Base-by-base conservation (phyloP, 2,329 filamentous ascomycete species). In the Fusarium lateritium region DNA sequence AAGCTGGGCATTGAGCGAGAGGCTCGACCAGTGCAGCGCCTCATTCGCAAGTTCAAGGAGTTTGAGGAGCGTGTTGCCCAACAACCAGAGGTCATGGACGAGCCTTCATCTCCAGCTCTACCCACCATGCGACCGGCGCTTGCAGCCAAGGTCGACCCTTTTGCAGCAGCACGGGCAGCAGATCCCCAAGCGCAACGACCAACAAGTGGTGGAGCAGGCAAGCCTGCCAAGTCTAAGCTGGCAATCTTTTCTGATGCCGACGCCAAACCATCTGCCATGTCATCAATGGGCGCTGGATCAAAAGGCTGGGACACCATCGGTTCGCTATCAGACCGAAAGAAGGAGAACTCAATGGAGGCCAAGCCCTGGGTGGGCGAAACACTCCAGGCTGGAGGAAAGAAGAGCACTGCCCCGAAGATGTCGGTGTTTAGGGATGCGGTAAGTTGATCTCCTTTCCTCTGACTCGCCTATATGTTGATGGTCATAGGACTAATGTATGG, bases 361-460 rank as follows among this genome's bases (percentile, higher is more conserved):
- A 94, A 92, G 77, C 94, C 95, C 21, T 98, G 94, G 96, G 92
- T 85, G 13, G 96, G 96, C 26, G 94, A 98, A 83, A 98, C 92
- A 40, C 81, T 99, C 72, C 93, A 95, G 79, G 92, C 89, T 4
- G 94, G 92, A 42, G 95, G 94, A 74, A 96, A 93, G 83, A 93
- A 93, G 82, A 89, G 86, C 33, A 87, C 86, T 55, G 76, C 75
- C 42, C 86, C 91, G 55, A 98, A 98, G 85, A 92, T 99, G 90
- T 85, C 91, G 76, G 88, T 99, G 45, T 99, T 98, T 85, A 95
- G 93, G 85, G 96, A 99, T 85, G 85, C 92, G 92, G 96, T 99
- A 91, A 75, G 79, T 74, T 70, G 72, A 78, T 77, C 73, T 70
- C 68, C 69, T 73, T 69, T 68, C 72, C 69, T 72, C 76, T 73